Conservation (phyloP, 108 stramenopile species). For the Cyclostephanos invisitatus region DNA sequence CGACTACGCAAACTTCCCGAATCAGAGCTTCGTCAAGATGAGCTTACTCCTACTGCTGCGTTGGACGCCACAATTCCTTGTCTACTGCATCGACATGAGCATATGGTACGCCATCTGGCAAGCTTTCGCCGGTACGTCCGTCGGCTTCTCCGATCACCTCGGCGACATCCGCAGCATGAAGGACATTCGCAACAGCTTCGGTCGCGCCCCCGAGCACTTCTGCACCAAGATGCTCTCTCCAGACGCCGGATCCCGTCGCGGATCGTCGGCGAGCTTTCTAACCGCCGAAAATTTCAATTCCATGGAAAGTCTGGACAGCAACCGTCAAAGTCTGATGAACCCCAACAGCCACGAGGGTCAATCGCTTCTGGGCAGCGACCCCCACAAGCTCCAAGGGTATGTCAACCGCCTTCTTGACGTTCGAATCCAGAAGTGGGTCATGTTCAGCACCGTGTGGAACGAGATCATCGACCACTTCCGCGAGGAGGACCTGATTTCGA, state of each 20-base stretch:
- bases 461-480: conserved; percentile 92
- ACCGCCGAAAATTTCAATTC: conserved; percentile 42
- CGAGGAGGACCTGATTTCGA: conserved; percentile 92
- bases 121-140: conserved; percentile 91
- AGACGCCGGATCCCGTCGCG: conserved; percentile 86
- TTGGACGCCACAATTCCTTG: conserved; percentile 95
- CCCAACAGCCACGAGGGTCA: conserved; percentile 59
- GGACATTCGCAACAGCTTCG: conserved; percentile 89
- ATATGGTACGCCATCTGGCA: conserved; percentile 98
- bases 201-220: conserved; percentile 86
- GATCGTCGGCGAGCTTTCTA: conserved; percentile 79
- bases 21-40: conserved; percentile 87
- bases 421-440: conserved; percentile 96
- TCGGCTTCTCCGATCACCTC: conserved; percentile 91
- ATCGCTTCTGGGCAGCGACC: conserved; percentile 72
- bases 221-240: conserved; percentile 90
- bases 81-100: conserved; percentile 95
- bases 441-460: conserved; percentile 98
- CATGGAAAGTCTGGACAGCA: conserved; percentile 45
- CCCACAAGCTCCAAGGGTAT: conserved; percentile 81
- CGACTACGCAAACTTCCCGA: conserved; percentile 94
- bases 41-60: conserved; percentile 76
- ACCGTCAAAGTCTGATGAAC: conserved; percentile 42
- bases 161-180: conserved; percentile 88
- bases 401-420: conserved; percentile 92